phyloP scores from a whole-genome alignment of 2,329 filamentous ascomycete species.

The Aschersonia sp. region DNA sequence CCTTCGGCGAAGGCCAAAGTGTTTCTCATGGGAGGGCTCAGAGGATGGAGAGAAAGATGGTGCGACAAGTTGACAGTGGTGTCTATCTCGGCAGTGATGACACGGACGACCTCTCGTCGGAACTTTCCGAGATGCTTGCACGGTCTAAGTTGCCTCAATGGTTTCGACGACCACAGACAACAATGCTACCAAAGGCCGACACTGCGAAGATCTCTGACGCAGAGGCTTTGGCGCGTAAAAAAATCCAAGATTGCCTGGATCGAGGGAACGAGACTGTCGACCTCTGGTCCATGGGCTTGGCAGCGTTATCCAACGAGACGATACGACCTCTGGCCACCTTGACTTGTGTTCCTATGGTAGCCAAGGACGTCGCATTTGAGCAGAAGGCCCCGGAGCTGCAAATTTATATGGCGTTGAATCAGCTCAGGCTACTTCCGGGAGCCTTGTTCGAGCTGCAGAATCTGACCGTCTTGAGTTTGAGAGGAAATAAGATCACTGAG shows the following conservation, averaged over 20 bases:
- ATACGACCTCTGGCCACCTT: constrained; percentile 43
- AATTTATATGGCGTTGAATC: constrained; percentile 47
- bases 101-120: constrained; percentile 22
- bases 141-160: constrained; percentile 24
- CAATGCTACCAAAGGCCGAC: background rate
- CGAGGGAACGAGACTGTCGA: constrained; percentile 44
- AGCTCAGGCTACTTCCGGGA: constrained; percentile 38
- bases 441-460: constrained; percentile 47
- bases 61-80: constrained; percentile 51
- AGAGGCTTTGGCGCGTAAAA: constrained; percentile 29
- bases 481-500: constrained; percentile 46
- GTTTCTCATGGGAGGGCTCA: constrained; percentile 21
- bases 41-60: constrained; percentile 29
- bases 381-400: constrained; percentile 43
- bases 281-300: constrained; percentile 41
- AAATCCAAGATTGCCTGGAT: constrained; percentile 41
- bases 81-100: constrained; percentile 53
- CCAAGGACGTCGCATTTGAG: constrained; percentile 43
- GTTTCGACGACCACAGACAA: constrained; percentile 10
- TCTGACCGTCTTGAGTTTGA: constrained; percentile 50
- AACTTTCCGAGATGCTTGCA: constrained; percentile 15
- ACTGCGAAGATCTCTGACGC: constrained; percentile 18
- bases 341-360: constrained; percentile 35
- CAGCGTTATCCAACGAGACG: constrained; percentile 38
- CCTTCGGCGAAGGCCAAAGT: constrained; percentile 22